Evolutionary conservation across 257 asterid species (phyloP).

Genomic region (Thymus mandschuricus): DNA sequence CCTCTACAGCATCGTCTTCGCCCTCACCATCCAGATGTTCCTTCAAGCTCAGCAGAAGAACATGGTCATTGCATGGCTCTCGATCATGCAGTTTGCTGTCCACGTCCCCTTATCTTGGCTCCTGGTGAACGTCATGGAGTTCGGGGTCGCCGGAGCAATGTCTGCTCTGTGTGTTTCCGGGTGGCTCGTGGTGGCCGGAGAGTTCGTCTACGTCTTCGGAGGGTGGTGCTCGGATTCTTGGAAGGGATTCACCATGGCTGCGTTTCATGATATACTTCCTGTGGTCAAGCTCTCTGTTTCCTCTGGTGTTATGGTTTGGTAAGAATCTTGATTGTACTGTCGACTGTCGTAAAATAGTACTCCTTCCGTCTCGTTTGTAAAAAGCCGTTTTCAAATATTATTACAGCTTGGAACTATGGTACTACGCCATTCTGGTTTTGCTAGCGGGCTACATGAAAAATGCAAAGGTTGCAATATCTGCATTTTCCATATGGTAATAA

Average conservation of each 20-base stretch:
- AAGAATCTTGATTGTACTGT: neutral
- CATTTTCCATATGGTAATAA: constrained; percentile 69
- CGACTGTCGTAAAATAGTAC: no score
- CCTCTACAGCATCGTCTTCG: constrained; percentile 51
- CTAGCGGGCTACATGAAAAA: constrained; percentile 71
- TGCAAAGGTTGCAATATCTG: constrained; percentile 67
- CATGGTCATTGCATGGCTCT: constrained; percentile 52
- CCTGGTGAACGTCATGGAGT: constrained; percentile 38
- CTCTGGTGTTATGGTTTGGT: constrained; percentile 73
- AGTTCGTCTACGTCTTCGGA: constrained; percentile 55
- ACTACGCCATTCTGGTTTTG: constrained; percentile 61
- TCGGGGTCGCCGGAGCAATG: constrained; percentile 64
- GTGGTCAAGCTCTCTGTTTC: constrained; percentile 61
- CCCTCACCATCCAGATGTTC: constrained; percentile 63
- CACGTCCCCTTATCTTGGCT: constrained; percentile 66
- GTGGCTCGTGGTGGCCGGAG: constrained; percentile 54
- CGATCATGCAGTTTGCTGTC: constrained; percentile 39
- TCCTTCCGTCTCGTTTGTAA: no score
- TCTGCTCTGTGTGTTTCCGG: constrained; percentile 53
- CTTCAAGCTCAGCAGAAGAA: constrained; percentile 73
- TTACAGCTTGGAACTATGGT: constrained; percentile 68
- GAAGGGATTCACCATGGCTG: constrained; percentile 61
- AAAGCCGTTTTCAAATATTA: no score
- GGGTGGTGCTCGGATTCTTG: constrained; percentile 70
- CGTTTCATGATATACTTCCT: constrained; percentile 56